Conservation (phyloP, 768 basidiomycete genomes). For the Sarcodon aspratus region DNA sequence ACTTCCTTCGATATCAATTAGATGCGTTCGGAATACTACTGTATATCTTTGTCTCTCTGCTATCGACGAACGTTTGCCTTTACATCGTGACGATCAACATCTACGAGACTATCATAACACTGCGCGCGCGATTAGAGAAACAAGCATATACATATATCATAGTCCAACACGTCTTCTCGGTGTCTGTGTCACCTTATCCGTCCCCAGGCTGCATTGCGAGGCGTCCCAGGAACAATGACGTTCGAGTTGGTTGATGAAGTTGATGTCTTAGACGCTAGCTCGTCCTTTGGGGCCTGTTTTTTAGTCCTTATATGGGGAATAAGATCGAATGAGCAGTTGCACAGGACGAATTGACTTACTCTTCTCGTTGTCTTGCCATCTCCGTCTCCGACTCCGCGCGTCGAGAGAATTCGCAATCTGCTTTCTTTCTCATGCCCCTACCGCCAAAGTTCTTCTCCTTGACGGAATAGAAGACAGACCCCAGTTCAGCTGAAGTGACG, state of each 20-base stretch:
- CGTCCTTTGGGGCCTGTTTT: constrained; percentile 51
- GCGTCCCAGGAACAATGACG: constrained; percentile 75
- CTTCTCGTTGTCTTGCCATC: constrained; percentile 77
- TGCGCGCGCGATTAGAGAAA: no score
- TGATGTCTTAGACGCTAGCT: constrained; percentile 36
- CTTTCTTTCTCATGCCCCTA: constrained; percentile 59
- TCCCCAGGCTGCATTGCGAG: constrained; percentile 54
- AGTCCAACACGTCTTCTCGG: constrained; percentile 67
- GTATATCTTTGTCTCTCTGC: no score
- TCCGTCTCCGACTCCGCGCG: constrained; percentile 86
- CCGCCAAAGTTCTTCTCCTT: constrained; percentile 98
- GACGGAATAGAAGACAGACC: constrained; percentile 95
- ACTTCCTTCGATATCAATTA: no score
- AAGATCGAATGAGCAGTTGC: constrained; percentile 2
- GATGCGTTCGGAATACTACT: no score
- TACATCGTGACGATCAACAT: no score
- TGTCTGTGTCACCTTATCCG: constrained; percentile 52
- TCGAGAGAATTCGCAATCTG: constrained; percentile 86
- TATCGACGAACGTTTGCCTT: no score
- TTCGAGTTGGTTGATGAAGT: constrained; percentile 42
- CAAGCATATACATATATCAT: constrained; percentile 13
- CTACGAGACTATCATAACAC: no score
- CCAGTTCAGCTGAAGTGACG: constrained; percentile 62
- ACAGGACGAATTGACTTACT: constrained; percentile 26
- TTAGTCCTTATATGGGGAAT: constrained; percentile 33